These are phyloP conservation scores for Desmodesmus armatus DNA, from an alignment of 139 green algal species.

Conservation along the genomic window DNA sequence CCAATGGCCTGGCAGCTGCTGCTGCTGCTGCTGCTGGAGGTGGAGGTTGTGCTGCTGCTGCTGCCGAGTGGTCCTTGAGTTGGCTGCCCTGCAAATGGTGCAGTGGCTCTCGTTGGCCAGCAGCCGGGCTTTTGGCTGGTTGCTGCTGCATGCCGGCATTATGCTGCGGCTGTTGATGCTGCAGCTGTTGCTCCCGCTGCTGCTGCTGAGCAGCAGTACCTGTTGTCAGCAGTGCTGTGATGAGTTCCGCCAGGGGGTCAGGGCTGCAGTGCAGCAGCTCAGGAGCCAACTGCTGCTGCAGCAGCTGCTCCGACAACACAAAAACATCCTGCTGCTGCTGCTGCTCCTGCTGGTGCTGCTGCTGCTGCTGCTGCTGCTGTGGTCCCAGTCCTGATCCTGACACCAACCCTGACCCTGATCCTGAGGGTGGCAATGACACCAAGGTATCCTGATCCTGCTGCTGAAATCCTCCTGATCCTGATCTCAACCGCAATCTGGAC, in stretches of 20 bases:
- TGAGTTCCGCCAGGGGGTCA: background rate
- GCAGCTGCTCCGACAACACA: background rate
- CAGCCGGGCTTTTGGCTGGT: too few relatives aligned
- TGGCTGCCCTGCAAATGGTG: too few relatives aligned
- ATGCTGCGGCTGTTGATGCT: background rate
- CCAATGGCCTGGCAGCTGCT: background rate
- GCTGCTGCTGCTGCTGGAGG: background rate
- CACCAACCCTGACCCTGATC: background rate
- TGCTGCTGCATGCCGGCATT: background rate
- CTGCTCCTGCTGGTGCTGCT: too few relatives aligned
- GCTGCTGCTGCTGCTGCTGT: background rate
- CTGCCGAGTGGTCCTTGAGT: background rate
- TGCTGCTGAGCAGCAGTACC: background rate
- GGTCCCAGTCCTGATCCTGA: too few relatives aligned
- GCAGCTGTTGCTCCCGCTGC: background rate
- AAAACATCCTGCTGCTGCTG: background rate
- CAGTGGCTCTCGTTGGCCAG: background rate
- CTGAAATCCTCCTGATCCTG: background rate
- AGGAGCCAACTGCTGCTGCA: conserved; percentile 3
- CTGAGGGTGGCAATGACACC: background rate
- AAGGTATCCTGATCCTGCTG: too few relatives aligned
- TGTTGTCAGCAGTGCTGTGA: background rate
- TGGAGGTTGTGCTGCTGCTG: background rate
- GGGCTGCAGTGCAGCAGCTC: conserved; percentile 20
- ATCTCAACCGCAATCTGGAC: background rate